Percentiles rank a stretch among this genome's conserved stretches.
Conservation (phyloP, 2,329 filamentous ascomycete genomes). For the Zymoseptoria tritici region DNA sequence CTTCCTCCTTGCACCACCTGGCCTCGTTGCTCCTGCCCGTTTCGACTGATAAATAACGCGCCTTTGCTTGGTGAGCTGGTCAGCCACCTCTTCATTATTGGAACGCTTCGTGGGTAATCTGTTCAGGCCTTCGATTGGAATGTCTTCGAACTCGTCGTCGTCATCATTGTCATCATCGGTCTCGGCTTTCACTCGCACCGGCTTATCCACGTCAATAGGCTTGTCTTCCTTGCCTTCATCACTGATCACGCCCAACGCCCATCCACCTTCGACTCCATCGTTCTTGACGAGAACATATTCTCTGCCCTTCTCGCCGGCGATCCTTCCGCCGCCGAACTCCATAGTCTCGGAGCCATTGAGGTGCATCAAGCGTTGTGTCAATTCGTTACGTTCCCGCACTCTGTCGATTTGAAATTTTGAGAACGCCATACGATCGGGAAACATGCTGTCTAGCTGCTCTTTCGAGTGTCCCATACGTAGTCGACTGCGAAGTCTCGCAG, state of each 20-base stretch:
- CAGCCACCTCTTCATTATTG: constrained; percentile 18
- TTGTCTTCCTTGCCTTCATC: constrained; percentile 75
- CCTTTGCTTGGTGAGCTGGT: constrained; percentile 37
- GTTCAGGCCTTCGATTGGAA: constrained; percentile 85
- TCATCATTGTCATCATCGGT: constrained; percentile 50
- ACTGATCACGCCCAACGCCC: constrained; percentile 89
- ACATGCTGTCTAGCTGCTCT: constrained; percentile 93
- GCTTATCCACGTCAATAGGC: constrained; percentile 81
- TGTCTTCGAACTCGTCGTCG: constrained; percentile 78
- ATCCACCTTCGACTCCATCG: constrained; percentile 87
- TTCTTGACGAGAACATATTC: constrained; percentile 97
- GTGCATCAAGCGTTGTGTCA: constrained; percentile 91
- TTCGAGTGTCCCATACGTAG: constrained; percentile 94
- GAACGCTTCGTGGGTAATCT: constrained; percentile 59
- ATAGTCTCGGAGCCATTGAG: constrained; percentile 74
- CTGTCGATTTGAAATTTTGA: constrained; percentile 94
- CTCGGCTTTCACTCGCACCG: constrained; percentile 44
- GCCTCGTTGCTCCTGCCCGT: constrained; percentile 23
- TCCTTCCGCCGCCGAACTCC: constrained; percentile 58
- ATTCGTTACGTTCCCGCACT: constrained; percentile 82
- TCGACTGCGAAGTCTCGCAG: constrained; percentile 77
- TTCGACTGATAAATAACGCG: constrained; percentile 42
- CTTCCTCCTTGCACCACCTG: constrained; percentile 11
- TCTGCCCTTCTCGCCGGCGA: constrained; percentile 78
- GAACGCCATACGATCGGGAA: constrained; percentile 94